Base-by-base conservation (phyloP, 78 protist genomes). In the Dictyostelium firmibasis region DNA sequence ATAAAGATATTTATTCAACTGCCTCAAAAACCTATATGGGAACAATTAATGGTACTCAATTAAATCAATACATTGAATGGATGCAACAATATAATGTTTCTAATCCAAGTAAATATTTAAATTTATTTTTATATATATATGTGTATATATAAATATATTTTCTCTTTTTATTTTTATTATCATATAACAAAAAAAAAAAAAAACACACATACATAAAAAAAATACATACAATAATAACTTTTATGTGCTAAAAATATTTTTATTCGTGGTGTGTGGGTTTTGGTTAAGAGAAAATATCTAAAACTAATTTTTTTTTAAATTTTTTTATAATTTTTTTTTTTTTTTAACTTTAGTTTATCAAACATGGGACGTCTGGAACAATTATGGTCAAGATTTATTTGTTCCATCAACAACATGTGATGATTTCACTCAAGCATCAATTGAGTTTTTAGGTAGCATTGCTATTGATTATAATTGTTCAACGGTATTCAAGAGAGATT, bases 321-420 rank as follows among this genome's bases (percentile, higher is more conserved):
- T 7, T 3, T 64, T 25, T n/a, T 64, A 2, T 27, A 74, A 6
- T 23, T 64, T 25, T 25, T 3, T n/a, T 27, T n/a, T 64, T 7
- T 2, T 64, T 25, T n/a, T 64, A 16, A 9, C 9, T 60, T 13
- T 64, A 89, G 86, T 81, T 69, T 89, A 89, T 27, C 94, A 89
- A 89, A 78, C 86, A 4, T 89, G 94, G 94, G 94, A 89, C 69
- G 74, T 89, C 60, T 89, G 94, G 94, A 81, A 78, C 77, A 38
- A 25, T 20, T 89, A 43, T 81, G 86, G 86, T 33, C 23, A 81
- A 31, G 62, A 81, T 43, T 47, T 81, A 20, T 89, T 11, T 50
- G 38, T 89, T 64, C 76, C 1, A 78, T 81, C 87, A 50, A 89
- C 25, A 41, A 89, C 94, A 36, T 89, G 94, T 89, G 94, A 89